These are phyloP conservation scores for Capsella bursapastoris DNA, from an alignment of 345 rosid genomes.

Conservation along the genomic window DNA sequence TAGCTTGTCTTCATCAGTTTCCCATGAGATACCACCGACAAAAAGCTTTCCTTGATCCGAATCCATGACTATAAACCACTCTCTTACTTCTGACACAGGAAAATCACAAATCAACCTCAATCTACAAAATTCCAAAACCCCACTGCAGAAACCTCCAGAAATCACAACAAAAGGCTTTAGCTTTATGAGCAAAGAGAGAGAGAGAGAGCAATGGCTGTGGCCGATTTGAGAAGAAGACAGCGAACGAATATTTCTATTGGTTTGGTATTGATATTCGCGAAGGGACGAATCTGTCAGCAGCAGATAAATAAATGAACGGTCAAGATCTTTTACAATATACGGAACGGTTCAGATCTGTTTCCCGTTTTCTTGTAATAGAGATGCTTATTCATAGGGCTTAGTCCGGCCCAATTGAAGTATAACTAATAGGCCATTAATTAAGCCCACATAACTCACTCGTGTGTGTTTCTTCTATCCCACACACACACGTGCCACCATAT, in stretches of 20 bases:
- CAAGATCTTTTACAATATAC: neutral
- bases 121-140: neutral
- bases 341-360: constrained; percentile 27
- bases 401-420: neutral
- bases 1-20: constrained; percentile 74
- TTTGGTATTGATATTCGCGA: constrained; percentile 29
- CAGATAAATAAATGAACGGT: constrained; percentile 27
- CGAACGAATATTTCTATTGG: constrained; percentile 36
- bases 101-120: neutral
- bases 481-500: constrained; percentile 19
- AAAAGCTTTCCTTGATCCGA: constrained; percentile 86
- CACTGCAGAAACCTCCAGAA: constrained; percentile 5
- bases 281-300: constrained; percentile 29
- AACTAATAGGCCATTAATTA: neutral
- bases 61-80: constrained; percentile 50
- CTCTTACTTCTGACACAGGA: constrained; percentile 14
- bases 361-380: neutral
- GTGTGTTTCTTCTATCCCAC: neutral
- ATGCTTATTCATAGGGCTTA: neutral
- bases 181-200: constrained; percentile 6
- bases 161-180: constrained; percentile 2
- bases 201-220: neutral
- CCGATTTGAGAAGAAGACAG: constrained; percentile 32
- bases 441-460: neutral
- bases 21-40: constrained; percentile 93